Percentiles rank a stretch among this genome's conserved stretches.
These are phyloP conservation scores for Biscutella laevigata DNA, from an alignment of 441 rosid genomes.

Conservation along the genomic window DNA sequence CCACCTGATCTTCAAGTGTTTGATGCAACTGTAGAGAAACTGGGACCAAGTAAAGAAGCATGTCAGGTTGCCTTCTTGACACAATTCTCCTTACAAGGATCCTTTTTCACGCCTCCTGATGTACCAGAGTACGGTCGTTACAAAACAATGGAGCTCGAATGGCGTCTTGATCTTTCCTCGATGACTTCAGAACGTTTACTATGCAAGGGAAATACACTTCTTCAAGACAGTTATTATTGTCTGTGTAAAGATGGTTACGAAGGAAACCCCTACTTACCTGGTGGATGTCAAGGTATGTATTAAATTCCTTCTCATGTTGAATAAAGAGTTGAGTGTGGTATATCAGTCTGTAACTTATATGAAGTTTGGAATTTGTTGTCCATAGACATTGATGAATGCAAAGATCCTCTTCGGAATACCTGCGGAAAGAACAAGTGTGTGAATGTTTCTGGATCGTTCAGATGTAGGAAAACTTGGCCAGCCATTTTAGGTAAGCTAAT, in stretches of 20 bases:
- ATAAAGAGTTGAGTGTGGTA: too few species aligned
- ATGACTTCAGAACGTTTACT: background rate
- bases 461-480: slow-evolving; percentile 17
- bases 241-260: slow-evolving; percentile 18
- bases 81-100: background rate
- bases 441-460: background rate
- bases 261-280: slow-evolving; percentile 32
- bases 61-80: slow-evolving; percentile 17
- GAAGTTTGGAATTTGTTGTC: background rate
- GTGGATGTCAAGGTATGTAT: slow-evolving; percentile 31
- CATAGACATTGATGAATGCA: slow-evolving; percentile 18
- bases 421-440: slow-evolving; percentile 18
- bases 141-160: slow-evolving; percentile 1
- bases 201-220: too few species aligned
- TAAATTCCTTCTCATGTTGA: background rate
- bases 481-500: slow-evolving; percentile 13
- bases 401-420: background rate
- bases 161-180: background rate
- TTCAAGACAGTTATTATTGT: too few species aligned
- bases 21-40: background rate
- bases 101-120: background rate
- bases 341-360: too few species aligned
- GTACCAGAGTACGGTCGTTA: background rate
- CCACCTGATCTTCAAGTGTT: slow-evolving; percentile 17
- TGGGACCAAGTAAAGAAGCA: background rate